Conservation (phyloP, 73 alveolate genomes). For the Symbiodinium pilosum region DNA sequence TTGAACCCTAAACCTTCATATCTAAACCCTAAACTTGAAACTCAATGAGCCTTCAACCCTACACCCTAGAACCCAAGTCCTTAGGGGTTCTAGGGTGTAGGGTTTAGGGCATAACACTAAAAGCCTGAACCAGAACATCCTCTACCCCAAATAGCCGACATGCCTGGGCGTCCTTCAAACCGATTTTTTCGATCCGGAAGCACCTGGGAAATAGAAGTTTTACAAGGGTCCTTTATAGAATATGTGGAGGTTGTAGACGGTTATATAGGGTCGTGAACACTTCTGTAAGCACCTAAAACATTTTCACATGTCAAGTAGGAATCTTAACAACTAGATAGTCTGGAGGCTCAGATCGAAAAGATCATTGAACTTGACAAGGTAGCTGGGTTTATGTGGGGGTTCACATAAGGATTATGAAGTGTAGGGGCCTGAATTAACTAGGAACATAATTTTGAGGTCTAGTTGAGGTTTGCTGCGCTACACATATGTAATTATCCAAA, state of each 20-base stretch:
- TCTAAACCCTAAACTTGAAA: not conserved
- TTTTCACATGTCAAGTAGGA: too few relatives aligned
- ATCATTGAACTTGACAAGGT: too few relatives aligned
- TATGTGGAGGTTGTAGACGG: not conserved
- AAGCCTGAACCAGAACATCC: not conserved
- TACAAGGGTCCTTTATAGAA: not conserved
- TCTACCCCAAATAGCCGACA: not conserved
- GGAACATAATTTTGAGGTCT: too few relatives aligned
- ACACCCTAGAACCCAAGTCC: not conserved
- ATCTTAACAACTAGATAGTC: not conserved
- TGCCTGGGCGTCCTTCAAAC: constrained; percentile 93
- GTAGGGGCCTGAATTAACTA: too few relatives aligned
- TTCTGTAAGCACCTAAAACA: too few relatives aligned
- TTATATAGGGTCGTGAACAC: too few relatives aligned
- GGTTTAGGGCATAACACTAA: too few relatives aligned
- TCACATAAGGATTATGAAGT: too few relatives aligned
- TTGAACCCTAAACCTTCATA: not conserved
- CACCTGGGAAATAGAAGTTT: not conserved
- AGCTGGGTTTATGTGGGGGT: too few relatives aligned
- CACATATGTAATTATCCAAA: too few relatives aligned
- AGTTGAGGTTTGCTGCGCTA: too few relatives aligned
- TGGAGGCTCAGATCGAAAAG: too few relatives aligned
- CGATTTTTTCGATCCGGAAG: constrained; percentile 84
- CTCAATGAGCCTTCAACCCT: not conserved
- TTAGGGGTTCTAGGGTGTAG: not conserved